Evolutionary conservation across 176 grass and related monocot species (phyloP).

Genomic region (Aegilops speltoides): DNA sequence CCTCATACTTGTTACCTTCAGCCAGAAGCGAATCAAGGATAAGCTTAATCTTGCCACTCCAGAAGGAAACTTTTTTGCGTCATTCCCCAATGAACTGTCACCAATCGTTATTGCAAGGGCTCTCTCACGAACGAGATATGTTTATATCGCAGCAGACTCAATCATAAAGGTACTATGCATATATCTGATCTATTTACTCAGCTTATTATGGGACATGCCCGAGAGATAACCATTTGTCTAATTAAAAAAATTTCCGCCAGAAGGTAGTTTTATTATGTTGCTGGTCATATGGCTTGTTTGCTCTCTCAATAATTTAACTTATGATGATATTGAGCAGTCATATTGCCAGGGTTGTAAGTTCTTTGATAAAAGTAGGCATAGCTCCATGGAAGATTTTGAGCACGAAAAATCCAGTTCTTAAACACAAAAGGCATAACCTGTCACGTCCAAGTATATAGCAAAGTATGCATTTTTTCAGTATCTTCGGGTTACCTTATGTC

Average conservation of each 20-base stretch:
- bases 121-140: slow-evolving; percentile 56
- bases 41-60: slow-evolving; percentile 65
- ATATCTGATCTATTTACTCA: slow-evolving; percentile 4
- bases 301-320: neutral
- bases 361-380: neutral
- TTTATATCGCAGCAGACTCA: slow-evolving; percentile 58
- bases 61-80: slow-evolving; percentile 54
- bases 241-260: neutral
- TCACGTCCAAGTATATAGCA: neutral
- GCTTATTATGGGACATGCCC: slow-evolving; percentile 3
- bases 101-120: slow-evolving; percentile 64
- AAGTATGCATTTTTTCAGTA: slow-evolving; percentile 4
- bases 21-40: slow-evolving; percentile 66
- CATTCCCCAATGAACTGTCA: slow-evolving; percentile 53
- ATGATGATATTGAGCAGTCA: neutral
- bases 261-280: neutral
- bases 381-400: neutral
- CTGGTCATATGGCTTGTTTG: neutral
- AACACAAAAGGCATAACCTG: neutral
- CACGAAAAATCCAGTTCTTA: neutral
- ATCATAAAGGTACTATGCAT: slow-evolving; percentile 64
- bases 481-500: neutral
- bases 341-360: slow-evolving; percentile 1
- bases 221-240: neutral
- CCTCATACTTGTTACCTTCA: slow-evolving; percentile 40